Base-by-base conservation (phyloP, 2,329 filamentous ascomycete genomes). In the Xylariaceae sp. region DNA sequence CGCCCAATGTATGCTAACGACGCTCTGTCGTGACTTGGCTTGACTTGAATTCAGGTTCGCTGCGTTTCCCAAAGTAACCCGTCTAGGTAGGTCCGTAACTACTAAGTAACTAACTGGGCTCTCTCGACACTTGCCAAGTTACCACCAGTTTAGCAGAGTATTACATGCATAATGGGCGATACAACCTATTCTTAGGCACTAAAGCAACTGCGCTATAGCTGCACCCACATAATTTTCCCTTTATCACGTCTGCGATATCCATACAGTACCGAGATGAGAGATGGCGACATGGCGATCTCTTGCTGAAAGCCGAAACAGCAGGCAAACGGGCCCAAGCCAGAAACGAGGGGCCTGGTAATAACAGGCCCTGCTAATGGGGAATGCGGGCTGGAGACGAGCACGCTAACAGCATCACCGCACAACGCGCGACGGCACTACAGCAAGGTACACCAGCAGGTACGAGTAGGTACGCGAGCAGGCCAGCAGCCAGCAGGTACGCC, bases 141-240 rank as follows among this genome's bases (percentile, higher is more conserved):
- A 30, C 23, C 5, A 30, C 23, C 23, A 30, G 23, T 30, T 30
- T 30, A 30, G 23, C 23, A 30, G 23, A 30, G 59, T 62, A 56
- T 59, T 56, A 58, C 58, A 49, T 56, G 37, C 58, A 58, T 63
- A 54, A 58, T 59, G 61, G 57, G 11, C 61, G 56, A 55, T 48
- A 39, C 37, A 52, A 61, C 59, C 57, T 59, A 53, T 56, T 54
- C 55, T 50, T 45, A 59, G 50, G 50, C 35, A 50, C 48, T 17
- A 34, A 48, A 45, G 23, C 5, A 30, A 15, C 42, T n/a, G 13
- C 42, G 13, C 42, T 55, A 55, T 30, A 30, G 23, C 23, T 30
- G 23, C 23, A 30, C 39, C n/a, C 47, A 55, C 39, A 45, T 45
- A 45, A 45, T 45, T 45, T n/a, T 45, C 42, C 42, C 42, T 45